phyloP scores from a whole-genome alignment of 176 grass and related monocot genomes.

The Phoenix dactylifera region DNA sequence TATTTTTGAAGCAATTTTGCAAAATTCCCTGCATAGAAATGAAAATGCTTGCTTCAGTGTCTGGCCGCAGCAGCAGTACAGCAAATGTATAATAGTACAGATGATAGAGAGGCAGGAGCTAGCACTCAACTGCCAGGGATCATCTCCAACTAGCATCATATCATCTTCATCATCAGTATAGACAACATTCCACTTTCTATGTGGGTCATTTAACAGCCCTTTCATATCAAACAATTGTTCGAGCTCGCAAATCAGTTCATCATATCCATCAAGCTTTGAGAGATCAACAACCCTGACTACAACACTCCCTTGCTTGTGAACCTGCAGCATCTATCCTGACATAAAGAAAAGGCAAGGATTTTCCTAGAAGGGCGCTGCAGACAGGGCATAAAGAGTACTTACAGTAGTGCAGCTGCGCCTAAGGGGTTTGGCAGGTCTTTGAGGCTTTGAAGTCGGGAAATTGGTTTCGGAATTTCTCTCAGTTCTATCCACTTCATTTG shows the following conservation, averaged over 20 bases:
- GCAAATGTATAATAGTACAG: no score
- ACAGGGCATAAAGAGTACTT: slow-evolving; percentile 22
- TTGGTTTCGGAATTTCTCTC: slow-evolving; percentile 19
- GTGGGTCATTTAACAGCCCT: slow-evolving; percentile 9
- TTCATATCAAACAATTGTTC: slow-evolving; percentile 5
- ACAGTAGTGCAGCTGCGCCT: slow-evolving; percentile 31
- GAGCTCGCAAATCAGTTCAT: slow-evolving; percentile 25
- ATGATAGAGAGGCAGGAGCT: no score
- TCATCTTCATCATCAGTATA: slow-evolving; percentile 1
- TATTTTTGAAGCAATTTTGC: no score
- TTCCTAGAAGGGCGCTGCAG: slow-evolving; percentile 12
- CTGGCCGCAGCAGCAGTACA: no score
- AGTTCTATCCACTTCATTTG: slow-evolving; percentile 20
- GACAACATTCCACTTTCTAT: slow-evolving; percentile 11
- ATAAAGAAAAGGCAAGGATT: slow-evolving; percentile 5
- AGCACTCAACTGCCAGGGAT: slow-evolving; percentile 1
- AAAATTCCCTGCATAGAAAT: no score
- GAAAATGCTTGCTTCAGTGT: no score
- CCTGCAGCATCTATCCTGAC: slow-evolving; percentile 14
- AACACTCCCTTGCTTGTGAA: slow-evolving; percentile 39
- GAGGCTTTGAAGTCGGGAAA: slow-evolving; percentile 27
- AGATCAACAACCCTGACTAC: slow-evolving; percentile 37
- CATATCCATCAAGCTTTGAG: slow-evolving; percentile 27
- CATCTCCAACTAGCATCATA: slow-evolving; percentile 2
- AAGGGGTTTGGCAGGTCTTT: slow-evolving; percentile 27